Conservation (phyloP, 148 eudicot genomes). For the Silene uniflora region DNA sequence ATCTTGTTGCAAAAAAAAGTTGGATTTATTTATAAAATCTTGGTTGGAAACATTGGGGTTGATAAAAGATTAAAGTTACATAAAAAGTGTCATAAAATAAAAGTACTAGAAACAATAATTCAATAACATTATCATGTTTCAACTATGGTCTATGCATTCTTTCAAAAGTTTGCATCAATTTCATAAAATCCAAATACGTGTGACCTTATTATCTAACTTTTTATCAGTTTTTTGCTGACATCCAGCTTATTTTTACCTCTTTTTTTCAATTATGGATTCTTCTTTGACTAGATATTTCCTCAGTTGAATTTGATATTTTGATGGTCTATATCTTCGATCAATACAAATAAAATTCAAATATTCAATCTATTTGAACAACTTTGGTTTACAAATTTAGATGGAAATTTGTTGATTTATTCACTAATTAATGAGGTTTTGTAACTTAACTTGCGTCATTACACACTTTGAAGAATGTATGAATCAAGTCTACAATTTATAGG, state of each 20-base stretch:
- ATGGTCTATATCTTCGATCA: background rate
- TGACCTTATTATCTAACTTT: conserved; percentile 19
- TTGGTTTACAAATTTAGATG: too few species aligned
- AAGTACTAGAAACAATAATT: conserved; percentile 1
- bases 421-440: too few species aligned
- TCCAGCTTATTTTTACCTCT: conserved; percentile 3
- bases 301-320: background rate
- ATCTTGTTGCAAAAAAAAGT: conserved; percentile 18
- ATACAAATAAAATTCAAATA: too few species aligned
- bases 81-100: background rate
- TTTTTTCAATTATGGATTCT: conserved; percentile 21
- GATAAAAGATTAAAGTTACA: background rate
- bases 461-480: too few species aligned
- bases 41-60: conserved; percentile 17
- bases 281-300: background rate
- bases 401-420: too few species aligned
- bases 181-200: conserved; percentile 22
- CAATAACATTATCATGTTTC: conserved; percentile 18
- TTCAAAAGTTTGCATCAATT: conserved; percentile 15
- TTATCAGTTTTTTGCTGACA: conserved; percentile 24
- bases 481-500: too few species aligned
- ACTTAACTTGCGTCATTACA: too few species aligned
- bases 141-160: background rate
- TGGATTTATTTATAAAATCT: conserved; percentile 1
- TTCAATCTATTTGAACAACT: too few species aligned